These are phyloP conservation scores for Ensete glaucum DNA, from an alignment of 176 grass and related monocot genomes.

Conservation along the genomic window DNA sequence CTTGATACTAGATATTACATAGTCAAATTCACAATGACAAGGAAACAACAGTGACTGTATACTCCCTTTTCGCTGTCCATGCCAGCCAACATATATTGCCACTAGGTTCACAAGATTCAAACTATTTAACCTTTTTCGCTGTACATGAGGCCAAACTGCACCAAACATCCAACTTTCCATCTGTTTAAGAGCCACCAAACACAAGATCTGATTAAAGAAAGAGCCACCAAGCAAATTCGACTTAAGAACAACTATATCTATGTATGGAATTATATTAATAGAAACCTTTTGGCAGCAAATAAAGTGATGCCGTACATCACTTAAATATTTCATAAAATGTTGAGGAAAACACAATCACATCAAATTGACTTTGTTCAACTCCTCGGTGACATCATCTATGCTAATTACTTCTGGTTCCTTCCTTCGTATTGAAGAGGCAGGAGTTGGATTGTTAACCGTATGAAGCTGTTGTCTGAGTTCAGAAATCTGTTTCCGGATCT, in stretches of 20 bases:
- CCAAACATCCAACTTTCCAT: too few species aligned
- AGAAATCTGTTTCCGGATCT: slow-evolving; percentile 8
- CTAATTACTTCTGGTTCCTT: not conserved
- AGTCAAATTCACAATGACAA: too few species aligned
- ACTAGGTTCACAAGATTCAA: too few species aligned
- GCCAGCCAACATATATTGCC: too few species aligned
- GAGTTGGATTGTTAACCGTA: not conserved
- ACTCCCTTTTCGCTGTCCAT: too few species aligned
- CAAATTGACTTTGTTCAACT: not conserved
- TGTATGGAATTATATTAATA: not conserved
- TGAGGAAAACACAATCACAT: not conserved
- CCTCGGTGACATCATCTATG: not conserved
- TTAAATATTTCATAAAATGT: not conserved
- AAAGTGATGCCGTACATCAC: not conserved
- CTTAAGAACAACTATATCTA: not conserved
- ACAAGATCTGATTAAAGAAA: too few species aligned
- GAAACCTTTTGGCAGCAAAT: not conserved
- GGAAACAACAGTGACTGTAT: too few species aligned
- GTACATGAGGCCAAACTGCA: too few species aligned
- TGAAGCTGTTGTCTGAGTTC: not conserved
- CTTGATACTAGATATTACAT: too few species aligned
- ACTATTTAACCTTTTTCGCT: too few species aligned
- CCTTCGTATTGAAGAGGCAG: not conserved
- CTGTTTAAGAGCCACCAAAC: too few species aligned
- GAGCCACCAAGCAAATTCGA: too few species aligned